Percentiles rank a stretch among this genome's conserved stretches.
Conservation (phyloP, 2,329 filamentous ascomycete genomes). For the Penicillium corylophilum region DNA sequence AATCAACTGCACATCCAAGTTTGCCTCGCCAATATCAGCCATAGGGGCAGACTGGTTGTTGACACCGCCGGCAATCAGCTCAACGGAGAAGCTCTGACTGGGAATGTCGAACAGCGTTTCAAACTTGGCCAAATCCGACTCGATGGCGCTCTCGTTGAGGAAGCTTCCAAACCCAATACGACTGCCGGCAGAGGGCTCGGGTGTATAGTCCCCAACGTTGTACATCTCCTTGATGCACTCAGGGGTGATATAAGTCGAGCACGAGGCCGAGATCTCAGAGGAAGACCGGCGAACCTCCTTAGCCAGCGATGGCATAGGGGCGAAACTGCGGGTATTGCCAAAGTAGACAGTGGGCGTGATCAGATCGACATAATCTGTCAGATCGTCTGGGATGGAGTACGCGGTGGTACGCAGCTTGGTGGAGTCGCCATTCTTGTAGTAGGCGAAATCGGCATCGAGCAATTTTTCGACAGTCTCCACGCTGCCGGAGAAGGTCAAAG, state of each 20-base stretch:
- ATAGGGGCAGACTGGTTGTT: constrained; percentile 41
- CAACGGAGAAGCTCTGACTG: constrained; percentile 32
- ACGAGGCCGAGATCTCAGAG: constrained; percentile 27
- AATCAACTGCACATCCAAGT: constrained; percentile 60
- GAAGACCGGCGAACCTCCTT: constrained; percentile 6
- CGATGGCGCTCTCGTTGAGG: constrained; percentile 52
- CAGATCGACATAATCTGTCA: constrained; percentile 45
- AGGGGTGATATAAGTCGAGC: constrained; percentile 44
- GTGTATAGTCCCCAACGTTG: constrained; percentile 49
- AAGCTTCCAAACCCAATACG: constrained; percentile 54
- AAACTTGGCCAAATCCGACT: constrained; percentile 46
- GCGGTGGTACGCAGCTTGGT: constrained; percentile 46
- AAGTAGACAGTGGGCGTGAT: constrained; percentile 56
- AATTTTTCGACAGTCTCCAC: constrained; percentile 46
- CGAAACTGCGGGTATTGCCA: constrained; percentile 34
- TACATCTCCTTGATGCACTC: constrained; percentile 51
- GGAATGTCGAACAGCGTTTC: constrained; percentile 45
- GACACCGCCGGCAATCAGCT: constrained; percentile 41
- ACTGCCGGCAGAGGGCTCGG: constrained; percentile 47
- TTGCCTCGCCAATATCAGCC: constrained; percentile 54
- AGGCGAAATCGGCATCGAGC: constrained; percentile 50
- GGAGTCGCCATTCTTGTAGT: constrained; percentile 42
- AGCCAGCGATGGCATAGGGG: neutral
- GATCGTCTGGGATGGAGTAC: constrained; percentile 42
- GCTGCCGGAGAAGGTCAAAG: constrained; percentile 46